Base-by-base conservation (phyloP, 2,329 filamentous ascomycete genomes). In the Fusarium ambrosium region DNA sequence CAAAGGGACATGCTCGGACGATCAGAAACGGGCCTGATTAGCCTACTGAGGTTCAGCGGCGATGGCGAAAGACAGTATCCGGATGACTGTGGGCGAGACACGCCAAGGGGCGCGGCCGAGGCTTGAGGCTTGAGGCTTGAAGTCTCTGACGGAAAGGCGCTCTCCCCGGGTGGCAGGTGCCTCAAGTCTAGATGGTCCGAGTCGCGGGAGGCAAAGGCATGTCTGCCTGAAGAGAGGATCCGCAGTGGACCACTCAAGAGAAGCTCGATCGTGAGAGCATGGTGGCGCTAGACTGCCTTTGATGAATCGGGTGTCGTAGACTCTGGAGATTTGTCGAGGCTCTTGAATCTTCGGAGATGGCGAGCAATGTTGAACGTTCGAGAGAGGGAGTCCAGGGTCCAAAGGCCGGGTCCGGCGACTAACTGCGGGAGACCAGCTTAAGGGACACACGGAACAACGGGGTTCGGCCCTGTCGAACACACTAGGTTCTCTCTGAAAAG, bases 61-160 rank as follows among this genome's bases (percentile, higher is more conserved):
- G 22, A 62, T 67, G 13, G 20, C 34, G 53, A 60, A 48, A 55
- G 61, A 51, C 34, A 70, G 53, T 60, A 45, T 45, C 69, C 70
- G 63, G 58, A 39, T 68, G 66, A 68, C 70, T 75, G 61, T 67
- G 62, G 45, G 18, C 62, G 62, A 73, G 72, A 53, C 56, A 70
- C 51, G 34, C 20, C 56, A 24, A 51, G 63, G 56, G 32, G 37
- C 48, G 14, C 24, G 59, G 29, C 18, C 10, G 51, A 61, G 45
- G 34, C 39, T 55, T 58, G n/a, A 9, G n/a, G n/a, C 29, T 51
- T 14, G n/a, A 10, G n/a, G n/a, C 29, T 51, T 14, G n/a, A 4
- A 37, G 43, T 39, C 29, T 62, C 59, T 55, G 27, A 10, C 32
- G 20, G 51, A 18, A 48, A 20, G 37, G 48, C 32, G 5, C 20